These are phyloP conservation scores for Apocynum venetum DNA, from an alignment of 257 asterid species.

Conservation along the genomic window DNA sequence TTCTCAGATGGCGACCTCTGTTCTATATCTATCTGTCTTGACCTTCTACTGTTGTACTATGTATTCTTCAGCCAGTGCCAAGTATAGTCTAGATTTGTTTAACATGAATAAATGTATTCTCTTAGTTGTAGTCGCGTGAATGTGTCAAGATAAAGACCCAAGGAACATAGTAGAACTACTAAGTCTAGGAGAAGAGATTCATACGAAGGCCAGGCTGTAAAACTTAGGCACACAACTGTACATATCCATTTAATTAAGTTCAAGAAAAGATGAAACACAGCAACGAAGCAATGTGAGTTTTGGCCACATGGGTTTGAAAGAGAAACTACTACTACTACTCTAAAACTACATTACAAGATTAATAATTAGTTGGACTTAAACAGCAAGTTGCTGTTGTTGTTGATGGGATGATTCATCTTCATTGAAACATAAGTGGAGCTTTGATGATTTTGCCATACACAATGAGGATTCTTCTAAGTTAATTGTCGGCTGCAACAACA, in stretches of 20 bases:
- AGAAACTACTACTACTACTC: conserved; percentile 31
- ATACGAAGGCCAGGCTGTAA: conserved; percentile 1
- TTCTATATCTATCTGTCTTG: background rate
- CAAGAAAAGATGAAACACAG: background rate
- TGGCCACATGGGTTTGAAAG: background rate
- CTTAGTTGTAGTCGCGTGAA: background rate
- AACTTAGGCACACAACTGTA: conserved; percentile 16
- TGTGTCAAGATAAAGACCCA: background rate
- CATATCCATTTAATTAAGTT: conserved; percentile 11
- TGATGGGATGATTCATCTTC: conserved; percentile 77
- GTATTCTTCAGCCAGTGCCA: too few relatives aligned
- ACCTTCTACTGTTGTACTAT: background rate
- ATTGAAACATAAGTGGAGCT: conserved; percentile 49
- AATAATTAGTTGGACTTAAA: conserved; percentile 24
- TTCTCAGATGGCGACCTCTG: background rate
- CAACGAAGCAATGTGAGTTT: conserved; percentile 1
- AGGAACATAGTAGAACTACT: background rate
- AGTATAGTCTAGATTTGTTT: too few relatives aligned
- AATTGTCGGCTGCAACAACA: conserved; percentile 53
- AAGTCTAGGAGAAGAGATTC: background rate
- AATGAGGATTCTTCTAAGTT: conserved; percentile 38
- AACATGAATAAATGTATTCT: background rate
- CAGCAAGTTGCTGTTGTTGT: conserved; percentile 69
- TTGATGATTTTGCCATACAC: conserved; percentile 42
- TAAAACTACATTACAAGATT: conserved; percentile 22